These are phyloP conservation scores for Fusarium virguliforme DNA, from an alignment of 2,329 filamentous ascomycete species.

Conservation along the genomic window DNA sequence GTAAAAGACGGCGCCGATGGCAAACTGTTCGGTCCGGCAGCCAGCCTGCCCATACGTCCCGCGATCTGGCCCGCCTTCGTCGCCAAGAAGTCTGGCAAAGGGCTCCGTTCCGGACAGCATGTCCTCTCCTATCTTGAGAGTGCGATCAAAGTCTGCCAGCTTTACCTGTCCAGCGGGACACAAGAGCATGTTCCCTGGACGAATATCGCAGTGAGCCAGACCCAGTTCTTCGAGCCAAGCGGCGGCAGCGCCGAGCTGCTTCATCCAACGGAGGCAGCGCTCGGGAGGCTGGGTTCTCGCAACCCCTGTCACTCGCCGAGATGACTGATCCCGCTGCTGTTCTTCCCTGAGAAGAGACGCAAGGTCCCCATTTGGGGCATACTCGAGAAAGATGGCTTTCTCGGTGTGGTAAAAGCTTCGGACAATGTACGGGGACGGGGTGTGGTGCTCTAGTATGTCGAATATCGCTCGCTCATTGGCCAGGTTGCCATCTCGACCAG, in stretches of 20 bases:
- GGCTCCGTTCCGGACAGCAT: slow-evolving; percentile 21
- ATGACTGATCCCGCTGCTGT: slow-evolving; percentile 16
- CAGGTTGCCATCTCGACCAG: slow-evolving; percentile 13
- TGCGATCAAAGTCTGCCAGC: slow-evolving; percentile 30
- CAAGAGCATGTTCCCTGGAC: slow-evolving; percentile 25
- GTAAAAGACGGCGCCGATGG: slow-evolving; percentile 31
- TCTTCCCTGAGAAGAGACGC: slow-evolving; percentile 19
- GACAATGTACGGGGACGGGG: slow-evolving; percentile 32
- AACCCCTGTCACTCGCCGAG: slow-evolving; percentile 21
- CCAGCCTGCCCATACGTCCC: slow-evolving; percentile 26
- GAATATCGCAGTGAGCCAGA: slow-evolving; percentile 31
- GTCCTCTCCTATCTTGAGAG: slow-evolving; percentile 7
- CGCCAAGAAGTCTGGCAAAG: slow-evolving; percentile 26
- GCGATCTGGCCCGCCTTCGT: slow-evolving; percentile 15
- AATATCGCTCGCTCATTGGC: slow-evolving; percentile 25
- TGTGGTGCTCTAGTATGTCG: slow-evolving; percentile 21
- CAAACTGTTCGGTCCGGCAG: slow-evolving; percentile 27
- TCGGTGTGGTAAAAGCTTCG: slow-evolving; percentile 18
- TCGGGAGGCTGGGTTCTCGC: slow-evolving; percentile 10
- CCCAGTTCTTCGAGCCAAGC: slow-evolving; percentile 30
- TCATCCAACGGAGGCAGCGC: slow-evolving; percentile 25
- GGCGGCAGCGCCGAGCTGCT: slow-evolving; percentile 29
- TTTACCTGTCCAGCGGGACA: slow-evolving; percentile 15
- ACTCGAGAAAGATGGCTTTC: slow-evolving; percentile 31
- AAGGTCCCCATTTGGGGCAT: slow-evolving; percentile 18